Conservation (phyloP, 495 filamentous ascomycete species). For the Paragyromitra xinjiangensis region DNA sequence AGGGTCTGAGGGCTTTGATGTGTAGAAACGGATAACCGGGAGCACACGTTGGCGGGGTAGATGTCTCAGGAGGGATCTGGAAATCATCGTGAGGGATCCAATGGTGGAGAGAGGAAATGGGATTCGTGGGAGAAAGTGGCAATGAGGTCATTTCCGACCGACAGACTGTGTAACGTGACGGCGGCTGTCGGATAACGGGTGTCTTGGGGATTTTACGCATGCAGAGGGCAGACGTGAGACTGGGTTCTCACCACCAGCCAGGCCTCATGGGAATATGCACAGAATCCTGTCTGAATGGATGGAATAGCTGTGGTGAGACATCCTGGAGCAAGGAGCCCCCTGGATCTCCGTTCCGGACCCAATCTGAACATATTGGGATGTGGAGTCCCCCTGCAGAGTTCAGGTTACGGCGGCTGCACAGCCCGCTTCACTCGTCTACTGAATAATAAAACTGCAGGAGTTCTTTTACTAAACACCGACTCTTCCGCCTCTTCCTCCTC, state of each 20-base stretch:
- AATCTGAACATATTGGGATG: not conserved
- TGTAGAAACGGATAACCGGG: constrained; percentile 59
- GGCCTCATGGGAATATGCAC: too few species aligned
- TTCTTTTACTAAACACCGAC: not conserved
- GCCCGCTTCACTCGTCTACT: not conserved
- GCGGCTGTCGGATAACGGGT: not conserved
- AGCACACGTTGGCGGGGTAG: constrained; percentile 58
- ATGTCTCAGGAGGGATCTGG: constrained; percentile 49
- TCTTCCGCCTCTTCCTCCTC: not conserved
- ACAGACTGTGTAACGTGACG: not conserved
- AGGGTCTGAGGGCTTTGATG: constrained; percentile 58
- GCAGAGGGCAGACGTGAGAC: not conserved
- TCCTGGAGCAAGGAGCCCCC: too few species aligned
- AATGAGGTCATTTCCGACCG: constrained; percentile 16
- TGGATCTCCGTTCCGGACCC: not conserved
- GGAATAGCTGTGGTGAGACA: too few species aligned
- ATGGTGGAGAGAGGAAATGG: not conserved
- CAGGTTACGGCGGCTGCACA: not conserved
- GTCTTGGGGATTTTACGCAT: not conserved
- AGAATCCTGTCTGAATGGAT: too few species aligned
- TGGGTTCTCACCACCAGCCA: too few species aligned
- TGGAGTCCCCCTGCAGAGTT: not conserved
- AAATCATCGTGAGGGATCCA: constrained; percentile 22
- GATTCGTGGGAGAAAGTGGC: not conserved
- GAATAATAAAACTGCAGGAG: not conserved